Conservation (phyloP, 768 basidiomycete species). For the Podaxis carcinomalis region DNA sequence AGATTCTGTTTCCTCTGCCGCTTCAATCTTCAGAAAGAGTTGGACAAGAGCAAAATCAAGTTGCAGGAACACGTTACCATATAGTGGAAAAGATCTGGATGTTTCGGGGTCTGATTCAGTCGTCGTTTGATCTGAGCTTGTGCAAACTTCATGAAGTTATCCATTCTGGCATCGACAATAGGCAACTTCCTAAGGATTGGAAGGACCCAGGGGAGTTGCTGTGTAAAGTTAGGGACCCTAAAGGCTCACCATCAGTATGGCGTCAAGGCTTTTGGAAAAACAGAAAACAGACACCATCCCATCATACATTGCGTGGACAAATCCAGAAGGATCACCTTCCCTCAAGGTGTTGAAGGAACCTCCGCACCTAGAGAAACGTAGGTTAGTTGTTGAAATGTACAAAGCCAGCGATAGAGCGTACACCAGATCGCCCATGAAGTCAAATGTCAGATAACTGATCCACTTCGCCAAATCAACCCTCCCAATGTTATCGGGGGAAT, state of each 20-base stretch:
- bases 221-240: conserved; percentile 15
- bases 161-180: not conserved
- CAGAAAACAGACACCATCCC: conserved; percentile 18
- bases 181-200: not conserved
- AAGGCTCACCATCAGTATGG: not conserved
- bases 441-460: conserved; percentile 22
- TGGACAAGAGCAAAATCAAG: not conserved
- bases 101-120: conserved; percentile 8
- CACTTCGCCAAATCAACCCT: conserved; percentile 15
- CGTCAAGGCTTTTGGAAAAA: not conserved
- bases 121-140: conserved; percentile 16
- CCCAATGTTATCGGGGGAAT: conserved; percentile 11
- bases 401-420: conserved; percentile 13
- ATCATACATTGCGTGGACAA: conserved; percentile 17
- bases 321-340: conserved; percentile 23
- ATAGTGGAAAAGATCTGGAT: conserved; percentile 25
- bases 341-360: conserved; percentile 23
- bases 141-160: conserved; percentile 2
- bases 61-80: conserved; percentile 17
- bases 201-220: conserved; percentile 7
- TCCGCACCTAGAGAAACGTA: conserved; percentile 20
- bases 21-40: conserved; percentile 12
- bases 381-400: not conserved
- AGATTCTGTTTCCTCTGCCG: conserved; percentile 9
- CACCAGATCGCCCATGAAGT: conserved; percentile 37